Percentiles rank a stretch among this genome's conserved stretches.
Evolutionary conservation across 2,329 filamentous ascomycete genomes (phyloP).

Genomic region (Pseudocercospora pini-densiflorae): DNA sequence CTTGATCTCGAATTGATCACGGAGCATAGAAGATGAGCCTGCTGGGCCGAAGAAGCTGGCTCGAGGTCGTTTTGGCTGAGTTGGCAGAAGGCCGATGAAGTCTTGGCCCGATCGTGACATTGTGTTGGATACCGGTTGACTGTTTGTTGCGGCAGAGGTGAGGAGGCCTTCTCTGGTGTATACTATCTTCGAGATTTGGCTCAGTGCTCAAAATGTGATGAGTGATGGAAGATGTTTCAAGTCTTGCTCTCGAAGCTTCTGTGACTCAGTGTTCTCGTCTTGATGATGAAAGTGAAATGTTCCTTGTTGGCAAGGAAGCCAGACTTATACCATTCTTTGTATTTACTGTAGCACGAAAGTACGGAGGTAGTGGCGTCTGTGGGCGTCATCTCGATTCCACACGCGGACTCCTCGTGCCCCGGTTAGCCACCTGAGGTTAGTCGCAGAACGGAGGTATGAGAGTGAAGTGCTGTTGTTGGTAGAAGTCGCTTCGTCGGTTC

Average conservation of each 20-base stretch:
- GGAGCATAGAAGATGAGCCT: slow-evolving; percentile 30
- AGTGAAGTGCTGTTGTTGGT: slow-evolving; percentile 5
- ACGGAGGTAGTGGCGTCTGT: neutral
- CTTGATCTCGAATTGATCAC: slow-evolving; percentile 45
- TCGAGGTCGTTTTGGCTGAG: slow-evolving; percentile 17
- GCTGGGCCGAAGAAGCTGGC: slow-evolving; percentile 24
- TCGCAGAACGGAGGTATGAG: neutral
- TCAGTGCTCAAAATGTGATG: neutral
- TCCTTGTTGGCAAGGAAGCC: neutral
- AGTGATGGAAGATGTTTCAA: too few relatives aligned
- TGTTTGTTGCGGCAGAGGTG: neutral
- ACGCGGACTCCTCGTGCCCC: neutral
- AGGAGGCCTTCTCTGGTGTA: too few relatives aligned
- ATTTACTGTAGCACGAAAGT: neutral
- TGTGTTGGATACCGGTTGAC: neutral
- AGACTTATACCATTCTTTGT: neutral
- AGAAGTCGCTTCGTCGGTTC: neutral
- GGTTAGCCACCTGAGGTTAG: too few relatives aligned
- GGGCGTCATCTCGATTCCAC: neutral
- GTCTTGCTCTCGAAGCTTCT: neutral
- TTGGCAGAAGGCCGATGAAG: slow-evolving; percentile 25
- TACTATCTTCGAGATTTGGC: neutral
- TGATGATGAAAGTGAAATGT: neutral
- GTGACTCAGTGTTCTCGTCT: neutral
- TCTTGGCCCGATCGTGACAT: slow-evolving; percentile 15